Base-by-base conservation (phyloP, 768 basidiomycete species). In the Dentipellis sp. region DNA sequence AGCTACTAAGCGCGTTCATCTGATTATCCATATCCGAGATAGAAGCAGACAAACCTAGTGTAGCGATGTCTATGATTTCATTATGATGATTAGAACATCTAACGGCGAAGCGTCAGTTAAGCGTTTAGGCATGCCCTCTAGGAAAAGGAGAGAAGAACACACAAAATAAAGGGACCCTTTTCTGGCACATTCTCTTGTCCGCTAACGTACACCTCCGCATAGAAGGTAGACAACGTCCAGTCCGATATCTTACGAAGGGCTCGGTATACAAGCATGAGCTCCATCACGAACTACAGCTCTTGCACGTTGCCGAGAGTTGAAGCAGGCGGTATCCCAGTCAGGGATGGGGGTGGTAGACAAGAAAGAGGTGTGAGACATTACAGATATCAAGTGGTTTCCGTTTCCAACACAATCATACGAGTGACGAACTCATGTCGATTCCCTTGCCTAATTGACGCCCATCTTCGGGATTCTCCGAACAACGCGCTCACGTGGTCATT, bases 111-210 rank as follows among this genome's bases (percentile, higher is more conserved):
- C 23, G 59, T 56, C 34, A 58, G 58, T 29, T 21, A 12, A 57
- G 52, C 55, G 56, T 55, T 56, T 75, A 83, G 68, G 8, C 29
- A 47, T 14, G 17, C 4, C 8, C 21, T 35, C 17, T 9, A 37
- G 16, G n/a, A 38, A 52, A 34, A 52, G 22, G 10, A 14, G 11
- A 16, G 12, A 22, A 45, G 39, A 19, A 83, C 87, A 68, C 72
- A 94, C 91, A 95, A 84, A 62, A 97, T 86, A 60, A 97, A 83
- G n/a, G 93, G 92, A 1, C 91, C 93, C 60, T 88, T 78, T 64
- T 67, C 71, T 2, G 94, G 93, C 9, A 97, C 90, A 67, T 94
- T 86, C 68, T 94, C 91, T 39, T 77, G 81, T 52, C 90, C 91
- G 58, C 93, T 78, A 56, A 97, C 82, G 64, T 82, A 84, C 49